Conservation (phyloP, 768 basidiomycete genomes). For the Panus rudis region DNA sequence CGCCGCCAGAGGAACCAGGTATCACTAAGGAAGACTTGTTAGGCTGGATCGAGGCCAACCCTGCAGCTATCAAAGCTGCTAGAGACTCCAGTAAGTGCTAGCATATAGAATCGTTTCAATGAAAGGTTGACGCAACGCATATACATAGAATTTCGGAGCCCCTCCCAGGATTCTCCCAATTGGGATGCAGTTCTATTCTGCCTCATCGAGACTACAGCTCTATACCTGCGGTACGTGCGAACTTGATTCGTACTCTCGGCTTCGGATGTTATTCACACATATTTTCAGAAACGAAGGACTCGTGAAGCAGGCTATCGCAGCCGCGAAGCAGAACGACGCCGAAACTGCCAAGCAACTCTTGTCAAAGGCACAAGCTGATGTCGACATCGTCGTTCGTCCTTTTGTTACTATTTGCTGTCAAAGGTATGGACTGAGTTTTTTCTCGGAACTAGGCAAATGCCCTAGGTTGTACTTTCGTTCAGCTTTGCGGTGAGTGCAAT, state of each 20-base stretch:
- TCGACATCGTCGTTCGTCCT: constrained; percentile 3
- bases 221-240: constrained; percentile 3
- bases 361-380: neutral
- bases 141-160: neutral
- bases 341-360: neutral
- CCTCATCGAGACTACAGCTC: neutral
- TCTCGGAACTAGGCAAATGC: neutral
- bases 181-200: neutral
- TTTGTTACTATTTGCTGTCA: too few relatives aligned
- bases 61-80: neutral
- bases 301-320: neutral
- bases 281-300: neutral
- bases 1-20: too few relatives aligned
- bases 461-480: constrained; percentile 7
- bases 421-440: neutral
- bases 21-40: too few relatives aligned
- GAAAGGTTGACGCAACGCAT: too few relatives aligned
- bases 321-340: neutral
- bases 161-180: neutral
- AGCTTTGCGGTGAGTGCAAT: constrained; percentile 5
- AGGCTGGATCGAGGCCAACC: neutral
- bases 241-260: neutral
- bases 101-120: too few relatives aligned
- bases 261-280: too few relatives aligned
- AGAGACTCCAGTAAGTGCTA: neutral